Base-by-base conservation (phyloP, 1,284 basidiomycete species). In the Meira nashicola region DNA sequence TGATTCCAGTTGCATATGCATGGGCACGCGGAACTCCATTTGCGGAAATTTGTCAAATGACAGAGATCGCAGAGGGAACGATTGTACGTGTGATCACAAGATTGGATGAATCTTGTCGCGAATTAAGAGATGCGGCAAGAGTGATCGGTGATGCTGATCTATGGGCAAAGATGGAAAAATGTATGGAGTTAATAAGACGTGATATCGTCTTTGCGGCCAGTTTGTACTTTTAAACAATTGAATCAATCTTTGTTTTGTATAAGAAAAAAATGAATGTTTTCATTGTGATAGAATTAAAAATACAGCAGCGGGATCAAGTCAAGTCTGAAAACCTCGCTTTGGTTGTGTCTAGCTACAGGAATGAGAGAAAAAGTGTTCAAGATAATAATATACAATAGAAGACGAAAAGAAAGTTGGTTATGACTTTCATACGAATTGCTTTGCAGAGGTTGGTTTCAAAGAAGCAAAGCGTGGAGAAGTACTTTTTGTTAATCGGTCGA, bases 11-110 rank as follows among this genome's bases (percentile, higher is more conserved):
- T 0, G 94, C 97, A 8, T 96, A 97, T 78, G 92, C 97, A 79
- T 99, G 95, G 95, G 93, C 95, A 0, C 89, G 89, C 76, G 95
- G 95, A 57, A 95, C 93, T 92, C 90, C 93, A 0, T 99, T 99
- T 79, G 87, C 91, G 68, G 87, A 97, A 74, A 95, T 99, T 70
- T 92, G 90, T 1, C 80, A 84, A 7, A 81, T 98, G 63, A 99
- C 95, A 0, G 95, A 98, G 74, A 89, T 97, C 10, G 86, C 92
- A 7, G 95, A 99, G 78, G 95, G 95, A 0, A 95, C 92, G 0
- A 94, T 99, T 64, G 95, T 99, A 11, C 86, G 95, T 44, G 89
- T 90, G 54, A 98, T 99, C 76, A 97, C 91, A 2, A 85, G 95
- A 14, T 81, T 98, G 54, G 95, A 98, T 76, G 94, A 98, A 80